These are phyloP conservation scores for Amphicarpaea edgeworthii DNA, from an alignment of 306 rosid genomes.

Conservation along the genomic window DNA sequence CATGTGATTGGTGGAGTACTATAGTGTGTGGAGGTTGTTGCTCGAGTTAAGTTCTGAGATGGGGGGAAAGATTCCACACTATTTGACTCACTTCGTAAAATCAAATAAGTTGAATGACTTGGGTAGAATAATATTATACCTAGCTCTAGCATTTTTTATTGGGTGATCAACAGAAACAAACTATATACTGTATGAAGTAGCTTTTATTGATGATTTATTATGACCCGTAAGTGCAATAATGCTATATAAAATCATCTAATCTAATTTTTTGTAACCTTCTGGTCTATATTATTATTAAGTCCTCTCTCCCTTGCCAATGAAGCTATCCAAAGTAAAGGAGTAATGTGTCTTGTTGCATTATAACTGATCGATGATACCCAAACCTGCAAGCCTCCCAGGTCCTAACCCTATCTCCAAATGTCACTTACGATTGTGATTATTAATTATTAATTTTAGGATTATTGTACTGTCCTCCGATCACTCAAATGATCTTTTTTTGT, in stretches of 20 bases:
- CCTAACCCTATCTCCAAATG: neutral
- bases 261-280: too few relatives aligned
- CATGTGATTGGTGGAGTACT: too few relatives aligned
- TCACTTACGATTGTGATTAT: conserved; percentile 23
- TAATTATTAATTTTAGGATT: conserved; percentile 29
- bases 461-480: conserved; percentile 12
- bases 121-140: neutral
- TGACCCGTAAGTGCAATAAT: too few relatives aligned
- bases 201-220: too few relatives aligned
- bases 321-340: conserved; percentile 34
- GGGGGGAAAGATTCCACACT: neutral
- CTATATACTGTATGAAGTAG: neutral
- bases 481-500: neutral
- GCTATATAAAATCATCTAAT: too few relatives aligned
- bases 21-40: too few relatives aligned
- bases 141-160: too few relatives aligned
- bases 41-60: neutral
- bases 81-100: neutral
- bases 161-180: too few relatives aligned
- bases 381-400: conserved; percentile 41
- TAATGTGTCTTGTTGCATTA: conserved; percentile 12
- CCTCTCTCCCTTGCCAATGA: neutral
- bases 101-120: neutral
- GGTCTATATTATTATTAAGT: neutral
- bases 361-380: conserved; percentile 4